These are phyloP conservation scores for Microbotryomycetes sp. DNA, from an alignment of 1,284 basidiomycete genomes.

Conservation along the genomic window DNA sequence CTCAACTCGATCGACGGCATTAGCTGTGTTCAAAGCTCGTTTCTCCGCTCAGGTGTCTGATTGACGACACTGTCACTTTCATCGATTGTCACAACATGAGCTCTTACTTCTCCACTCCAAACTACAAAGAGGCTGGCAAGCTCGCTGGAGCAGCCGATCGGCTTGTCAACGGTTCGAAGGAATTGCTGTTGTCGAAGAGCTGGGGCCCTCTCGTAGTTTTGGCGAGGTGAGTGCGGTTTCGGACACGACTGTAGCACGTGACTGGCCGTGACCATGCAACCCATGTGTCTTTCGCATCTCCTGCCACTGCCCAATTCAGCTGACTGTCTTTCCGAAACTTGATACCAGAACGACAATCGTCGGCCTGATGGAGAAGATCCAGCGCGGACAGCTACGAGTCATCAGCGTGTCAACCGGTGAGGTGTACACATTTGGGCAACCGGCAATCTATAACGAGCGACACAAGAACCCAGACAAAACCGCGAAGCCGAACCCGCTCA, in stretches of 20 bases:
- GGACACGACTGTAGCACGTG: neutral
- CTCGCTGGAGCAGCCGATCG: slow-evolving; percentile 8
- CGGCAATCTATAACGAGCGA: slow-evolving; percentile 23
- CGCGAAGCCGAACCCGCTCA: slow-evolving; percentile 11
- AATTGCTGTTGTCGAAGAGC: slow-evolving; percentile 7
- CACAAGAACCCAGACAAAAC: slow-evolving; percentile 5
- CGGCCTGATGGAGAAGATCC: slow-evolving; percentile 49
- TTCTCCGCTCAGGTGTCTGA: no score
- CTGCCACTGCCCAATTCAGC: no score
- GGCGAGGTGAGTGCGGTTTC: neutral
- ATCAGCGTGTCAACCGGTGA: slow-evolving; percentile 35
- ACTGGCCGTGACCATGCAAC: no score
- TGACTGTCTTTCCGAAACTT: no score
- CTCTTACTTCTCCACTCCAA: slow-evolving; percentile 15
- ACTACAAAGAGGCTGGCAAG: slow-evolving; percentile 13
- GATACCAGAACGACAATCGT: slow-evolving; percentile 21
- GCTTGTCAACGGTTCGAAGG: slow-evolving; percentile 15
- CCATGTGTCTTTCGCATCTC: no score
- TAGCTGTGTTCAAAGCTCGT: no score
- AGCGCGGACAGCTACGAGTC: slow-evolving; percentile 48
- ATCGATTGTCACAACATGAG: no score
- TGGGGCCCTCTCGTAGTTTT: slow-evolving; percentile 22
- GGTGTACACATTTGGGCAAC: slow-evolving; percentile 50
- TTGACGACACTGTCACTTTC: no score
- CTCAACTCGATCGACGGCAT: no score